phyloP scores from a whole-genome alignment of 805 yeast species.

The Lipomyces mesembrius region DNA sequence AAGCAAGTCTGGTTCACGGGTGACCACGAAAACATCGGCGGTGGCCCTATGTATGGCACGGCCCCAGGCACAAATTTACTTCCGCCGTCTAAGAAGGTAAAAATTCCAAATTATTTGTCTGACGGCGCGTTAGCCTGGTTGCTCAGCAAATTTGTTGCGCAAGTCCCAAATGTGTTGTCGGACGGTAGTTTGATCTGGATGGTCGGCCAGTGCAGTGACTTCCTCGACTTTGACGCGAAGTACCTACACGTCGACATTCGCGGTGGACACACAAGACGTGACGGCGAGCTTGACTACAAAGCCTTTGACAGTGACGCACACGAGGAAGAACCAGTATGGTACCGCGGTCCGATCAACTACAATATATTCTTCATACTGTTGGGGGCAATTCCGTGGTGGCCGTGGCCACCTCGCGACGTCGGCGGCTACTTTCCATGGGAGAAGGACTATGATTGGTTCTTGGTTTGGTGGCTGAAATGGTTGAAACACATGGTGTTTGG shows the following conservation, averaged over 20 bases:
- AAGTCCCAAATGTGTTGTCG: conserved; percentile 21
- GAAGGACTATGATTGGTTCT: neutral
- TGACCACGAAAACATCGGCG: conserved; percentile 29
- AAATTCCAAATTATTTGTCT: conserved; percentile 14
- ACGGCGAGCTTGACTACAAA: neutral
- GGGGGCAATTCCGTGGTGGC: neutral
- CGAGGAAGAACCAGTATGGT: conserved; percentile 10
- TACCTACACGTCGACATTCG: conserved; percentile 18
- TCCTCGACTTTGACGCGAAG: conserved; percentile 16
- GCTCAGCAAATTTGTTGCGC: neutral
- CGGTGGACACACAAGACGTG: conserved; percentile 6
- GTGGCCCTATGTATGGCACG: conserved; percentile 17
- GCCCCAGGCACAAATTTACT: conserved; percentile 18
- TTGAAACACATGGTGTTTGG: neutral
- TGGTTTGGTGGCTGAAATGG: neutral
- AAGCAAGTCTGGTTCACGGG: conserved; percentile 36
- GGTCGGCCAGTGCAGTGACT: conserved; percentile 13
- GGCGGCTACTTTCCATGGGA: neutral
- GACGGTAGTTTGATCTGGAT: conserved; percentile 34
- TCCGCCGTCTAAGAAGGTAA: neutral
- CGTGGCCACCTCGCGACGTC: neutral
- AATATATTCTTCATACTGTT: conserved; percentile 7
- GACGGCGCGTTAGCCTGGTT: conserved; percentile 21
- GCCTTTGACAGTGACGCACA: neutral
- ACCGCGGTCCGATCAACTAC: conserved; percentile 27